phyloP scores from a whole-genome alignment of 495 filamentous ascomycete genomes.

The Podospora bellae-mahoneyi region DNA sequence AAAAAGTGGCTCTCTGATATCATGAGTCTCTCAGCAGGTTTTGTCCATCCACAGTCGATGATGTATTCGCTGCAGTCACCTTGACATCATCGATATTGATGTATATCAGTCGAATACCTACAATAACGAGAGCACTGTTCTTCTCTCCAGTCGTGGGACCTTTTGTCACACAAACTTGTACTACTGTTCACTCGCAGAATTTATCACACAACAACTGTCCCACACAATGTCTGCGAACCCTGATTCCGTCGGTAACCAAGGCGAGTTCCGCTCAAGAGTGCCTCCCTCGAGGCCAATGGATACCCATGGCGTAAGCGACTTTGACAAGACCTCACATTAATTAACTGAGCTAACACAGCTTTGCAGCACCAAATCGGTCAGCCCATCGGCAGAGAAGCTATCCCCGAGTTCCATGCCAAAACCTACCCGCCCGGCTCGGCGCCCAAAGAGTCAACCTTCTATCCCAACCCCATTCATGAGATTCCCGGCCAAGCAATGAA shows the following conservation, averaged over 20 bases:
- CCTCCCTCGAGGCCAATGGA: constrained; percentile 50
- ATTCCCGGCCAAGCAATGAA: constrained; percentile 51
- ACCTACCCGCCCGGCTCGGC: constrained; percentile 63
- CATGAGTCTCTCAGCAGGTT: background rate
- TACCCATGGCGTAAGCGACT: constrained; percentile 51
- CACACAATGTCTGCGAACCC: constrained; percentile 54
- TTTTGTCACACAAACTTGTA: background rate
- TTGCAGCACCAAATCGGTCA: constrained; percentile 60
- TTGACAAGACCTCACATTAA: too few relatives aligned
- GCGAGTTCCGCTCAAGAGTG: constrained; percentile 54
- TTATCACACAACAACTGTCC: background rate
- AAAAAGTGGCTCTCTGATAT: background rate
- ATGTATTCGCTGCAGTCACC: background rate
- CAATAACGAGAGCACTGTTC: background rate
- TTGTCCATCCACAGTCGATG: background rate
- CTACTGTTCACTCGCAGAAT: background rate
- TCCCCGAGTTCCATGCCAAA: constrained; percentile 61
- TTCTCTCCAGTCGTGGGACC: background rate
- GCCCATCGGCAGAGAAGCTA: constrained; percentile 56
- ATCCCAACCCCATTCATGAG: constrained; percentile 20
- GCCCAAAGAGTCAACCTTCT: constrained; percentile 57
- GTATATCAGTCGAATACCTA: background rate
- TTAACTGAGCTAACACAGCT: too few relatives aligned
- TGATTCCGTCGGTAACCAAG: constrained; percentile 53
- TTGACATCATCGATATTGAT: background rate